Base-by-base conservation (phyloP, 306 rosid genomes). In the Pyrus betulifolia region DNA sequence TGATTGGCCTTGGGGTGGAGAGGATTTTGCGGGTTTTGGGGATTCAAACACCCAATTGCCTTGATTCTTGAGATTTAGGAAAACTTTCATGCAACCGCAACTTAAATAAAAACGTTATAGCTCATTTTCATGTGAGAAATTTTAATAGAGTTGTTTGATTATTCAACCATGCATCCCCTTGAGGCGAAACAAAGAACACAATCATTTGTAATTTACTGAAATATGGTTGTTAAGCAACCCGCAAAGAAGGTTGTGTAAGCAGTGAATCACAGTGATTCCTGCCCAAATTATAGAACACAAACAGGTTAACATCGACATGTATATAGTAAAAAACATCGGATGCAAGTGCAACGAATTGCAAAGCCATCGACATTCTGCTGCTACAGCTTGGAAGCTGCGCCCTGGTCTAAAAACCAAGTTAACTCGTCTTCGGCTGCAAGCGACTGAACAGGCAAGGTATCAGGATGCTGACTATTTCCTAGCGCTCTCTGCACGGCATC, bases 331-430 rank as follows among this genome's bases (percentile, higher is more conserved):
- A 71, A 21, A 31, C 35, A 51, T 68, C 14, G 4, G 14, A 67
- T 25, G 67, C 77, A 81, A 72, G 57, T 35, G 67, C 77, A 82
- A 67, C 6, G 75, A 55, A 68, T 71, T 67, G 31, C 78, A 72
- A 22, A 22, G 79, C 60, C 76, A 38, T 45, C n/a, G 74, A 54
- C 59, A 6, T 64, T 18, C 61, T 30, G 31, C 66, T 67, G 66
- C 85, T 94, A 90, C 87, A 92, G 89, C 89, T 89, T 92, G 4
- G 96, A 87, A 77, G 97, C 99, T 13, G 99, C 99, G 72, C 69
- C 90, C 72, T 89, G 85, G 85, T 95, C 99, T 69, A 95, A 74
- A 86, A 95, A 95, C 97, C 97, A 95, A 54, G 85, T 89, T 82
- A 90, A 73, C 83, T 82, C 93, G 19, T 84, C 96, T 79, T 91